These are phyloP conservation scores for Venturia carpophila DNA, from an alignment of 2,329 filamentous ascomycete species.

Conservation along the genomic window DNA sequence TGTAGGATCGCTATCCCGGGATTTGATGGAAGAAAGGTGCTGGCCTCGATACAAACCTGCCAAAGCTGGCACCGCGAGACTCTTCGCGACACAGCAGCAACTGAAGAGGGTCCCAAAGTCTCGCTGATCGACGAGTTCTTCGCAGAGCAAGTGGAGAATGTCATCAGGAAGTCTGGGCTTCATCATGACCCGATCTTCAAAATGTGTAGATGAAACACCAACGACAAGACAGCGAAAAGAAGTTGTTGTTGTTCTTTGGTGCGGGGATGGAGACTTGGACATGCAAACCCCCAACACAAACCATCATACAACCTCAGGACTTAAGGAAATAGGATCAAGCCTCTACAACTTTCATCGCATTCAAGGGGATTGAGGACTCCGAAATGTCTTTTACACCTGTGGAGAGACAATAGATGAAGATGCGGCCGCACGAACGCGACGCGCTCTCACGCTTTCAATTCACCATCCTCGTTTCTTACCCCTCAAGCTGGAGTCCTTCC, in stretches of 20 bases:
- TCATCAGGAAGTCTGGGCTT: constrained; percentile 44
- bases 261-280: background rate
- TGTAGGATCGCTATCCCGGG: constrained; percentile 30
- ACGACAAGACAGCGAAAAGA: background rate
- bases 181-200: background rate
- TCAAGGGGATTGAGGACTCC: background rate
- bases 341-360: background rate
- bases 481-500: background rate
- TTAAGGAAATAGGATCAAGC: no score
- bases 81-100: constrained; percentile 48
- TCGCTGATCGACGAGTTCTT: constrained; percentile 47
- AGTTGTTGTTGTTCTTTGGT: background rate
- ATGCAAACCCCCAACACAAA: background rate
- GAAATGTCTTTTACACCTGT: background rate
- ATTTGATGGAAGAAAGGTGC: constrained; percentile 16
- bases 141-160: constrained; percentile 53
- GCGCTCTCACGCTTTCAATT: background rate
- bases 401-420: background rate
- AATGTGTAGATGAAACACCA: background rate
- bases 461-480: background rate
- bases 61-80: constrained; percentile 52
- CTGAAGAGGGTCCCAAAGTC: constrained; percentile 48
- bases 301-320: background rate
- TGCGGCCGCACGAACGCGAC: background rate
- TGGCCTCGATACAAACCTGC: constrained; percentile 48